Evolutionary conservation across 805 yeast genomes (phyloP).

Genomic region (Nakazawaea wyomingensis): DNA sequence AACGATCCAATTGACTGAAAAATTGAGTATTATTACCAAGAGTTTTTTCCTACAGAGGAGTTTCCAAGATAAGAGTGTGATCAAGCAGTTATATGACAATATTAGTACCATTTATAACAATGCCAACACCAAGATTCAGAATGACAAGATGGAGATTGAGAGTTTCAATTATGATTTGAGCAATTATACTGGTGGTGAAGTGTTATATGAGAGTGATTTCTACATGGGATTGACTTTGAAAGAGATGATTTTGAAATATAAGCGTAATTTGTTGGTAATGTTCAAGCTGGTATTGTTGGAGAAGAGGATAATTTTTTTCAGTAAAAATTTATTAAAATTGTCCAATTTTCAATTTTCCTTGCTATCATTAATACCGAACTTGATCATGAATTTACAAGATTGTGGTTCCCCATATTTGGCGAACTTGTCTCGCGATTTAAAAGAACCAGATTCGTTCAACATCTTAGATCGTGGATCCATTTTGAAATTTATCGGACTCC

Average conservation of each 20-base stretch:
- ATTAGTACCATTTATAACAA: constrained; percentile 39
- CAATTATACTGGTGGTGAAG: constrained; percentile 15
- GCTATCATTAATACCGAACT: constrained; percentile 76
- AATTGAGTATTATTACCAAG: constrained; percentile 81
- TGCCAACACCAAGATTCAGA: constrained; percentile 6
- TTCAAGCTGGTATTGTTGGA: constrained; percentile 78
- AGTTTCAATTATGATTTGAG: background rate
- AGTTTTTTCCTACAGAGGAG: constrained; percentile 79
- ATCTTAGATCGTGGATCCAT: constrained; percentile 77
- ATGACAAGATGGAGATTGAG: constrained; percentile 5
- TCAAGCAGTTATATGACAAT: constrained; percentile 68
- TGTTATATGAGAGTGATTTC: constrained; percentile 49
- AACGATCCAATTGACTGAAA: constrained; percentile 83
- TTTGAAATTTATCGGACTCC: constrained; percentile 78
- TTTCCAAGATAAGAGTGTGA: constrained; percentile 63
- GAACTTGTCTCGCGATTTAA: constrained; percentile 44
- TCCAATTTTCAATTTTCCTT: constrained; percentile 82
- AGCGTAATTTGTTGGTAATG: constrained; percentile 54
- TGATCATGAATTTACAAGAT: constrained; percentile 65
- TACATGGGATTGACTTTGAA: constrained; percentile 72
- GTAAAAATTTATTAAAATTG: constrained; percentile 71
- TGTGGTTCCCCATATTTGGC: constrained; percentile 72
- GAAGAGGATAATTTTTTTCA: constrained; percentile 66
- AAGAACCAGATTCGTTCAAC: constrained; percentile 60
- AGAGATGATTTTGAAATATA: constrained; percentile 54